Evolutionary conservation across 2,329 filamentous ascomycete genomes (phyloP).

Genomic region (Dactylonectria macrodidyma): DNA sequence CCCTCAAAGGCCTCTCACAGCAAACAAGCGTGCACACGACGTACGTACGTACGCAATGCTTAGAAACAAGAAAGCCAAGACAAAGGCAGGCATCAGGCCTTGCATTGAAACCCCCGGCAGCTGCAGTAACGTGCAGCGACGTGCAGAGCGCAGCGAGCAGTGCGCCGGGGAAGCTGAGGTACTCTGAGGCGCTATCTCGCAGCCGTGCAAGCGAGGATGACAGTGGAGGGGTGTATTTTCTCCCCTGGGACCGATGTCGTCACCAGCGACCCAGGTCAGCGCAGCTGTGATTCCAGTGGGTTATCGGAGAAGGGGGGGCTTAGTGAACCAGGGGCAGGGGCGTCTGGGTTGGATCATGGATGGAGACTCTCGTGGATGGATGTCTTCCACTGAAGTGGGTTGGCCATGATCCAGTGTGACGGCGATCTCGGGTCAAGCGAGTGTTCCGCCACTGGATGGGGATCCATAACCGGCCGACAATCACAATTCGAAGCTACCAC

Average conservation of each 20-base stretch:
- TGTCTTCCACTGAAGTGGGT: slow-evolving; percentile 1
- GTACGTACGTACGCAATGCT: neutral
- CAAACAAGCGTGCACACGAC: neutral
- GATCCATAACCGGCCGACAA: slow-evolving; percentile 21
- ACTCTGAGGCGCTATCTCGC: neutral
- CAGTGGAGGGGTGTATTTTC: neutral
- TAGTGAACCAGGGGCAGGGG: slow-evolving; percentile 15
- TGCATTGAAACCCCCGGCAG: neutral
- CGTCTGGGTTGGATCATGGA: neutral
- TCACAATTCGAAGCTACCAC: slow-evolving; percentile 22
- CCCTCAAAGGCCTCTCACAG: neutral
- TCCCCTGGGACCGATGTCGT: slow-evolving; percentile 18
- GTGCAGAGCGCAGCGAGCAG: neutral
- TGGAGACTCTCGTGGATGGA: slow-evolving; percentile 14
- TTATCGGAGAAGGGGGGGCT: neutral
- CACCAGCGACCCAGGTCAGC: slow-evolving; percentile 19
- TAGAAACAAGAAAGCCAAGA: neutral
- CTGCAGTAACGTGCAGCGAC: neutral
- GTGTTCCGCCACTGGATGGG: slow-evolving; percentile 14
- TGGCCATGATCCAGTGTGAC: slow-evolving; percentile 19
- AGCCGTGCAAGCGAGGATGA: neutral
- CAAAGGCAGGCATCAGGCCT: neutral
- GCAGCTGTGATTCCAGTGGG: slow-evolving; percentile 7
- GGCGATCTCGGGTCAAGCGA: slow-evolving; percentile 26
- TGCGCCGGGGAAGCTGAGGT: neutral